Evolutionary conservation across 2,329 filamentous ascomycete species (phyloP).

Genomic region (Dactylella cylindrospora): DNA sequence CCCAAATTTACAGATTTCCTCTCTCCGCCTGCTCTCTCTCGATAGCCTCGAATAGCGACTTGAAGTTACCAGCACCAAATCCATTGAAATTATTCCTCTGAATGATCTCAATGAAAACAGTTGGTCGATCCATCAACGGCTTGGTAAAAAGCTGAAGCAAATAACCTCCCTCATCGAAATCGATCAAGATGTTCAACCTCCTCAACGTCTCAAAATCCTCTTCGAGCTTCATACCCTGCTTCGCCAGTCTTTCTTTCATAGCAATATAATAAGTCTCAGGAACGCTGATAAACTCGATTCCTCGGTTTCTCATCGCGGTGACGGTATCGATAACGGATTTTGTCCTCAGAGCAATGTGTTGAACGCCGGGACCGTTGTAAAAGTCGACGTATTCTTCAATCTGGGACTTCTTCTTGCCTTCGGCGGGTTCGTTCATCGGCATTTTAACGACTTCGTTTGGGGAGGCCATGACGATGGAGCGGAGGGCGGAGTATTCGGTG

Average conservation of each 20-base stretch:
- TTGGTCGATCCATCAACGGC: slow-evolving; percentile 90
- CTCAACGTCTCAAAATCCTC: slow-evolving; percentile 79
- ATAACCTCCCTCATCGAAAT: slow-evolving; percentile 92
- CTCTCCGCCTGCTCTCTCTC: slow-evolving; percentile 86
- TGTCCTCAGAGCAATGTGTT: slow-evolving; percentile 88
- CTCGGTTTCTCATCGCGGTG: slow-evolving; percentile 74
- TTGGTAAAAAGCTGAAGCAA: slow-evolving; percentile 65
- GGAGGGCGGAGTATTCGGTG: slow-evolving; percentile 87
- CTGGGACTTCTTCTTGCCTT: slow-evolving; percentile 85
- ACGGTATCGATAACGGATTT: slow-evolving; percentile 76
- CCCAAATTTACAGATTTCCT: slow-evolving; percentile 68
- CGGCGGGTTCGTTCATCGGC: slow-evolving; percentile 95
- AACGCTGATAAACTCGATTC: slow-evolving; percentile 89
- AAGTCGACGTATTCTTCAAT: slow-evolving; percentile 93
- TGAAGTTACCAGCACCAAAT: slow-evolving; percentile 94
- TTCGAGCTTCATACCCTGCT: slow-evolving; percentile 61
- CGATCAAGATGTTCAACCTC: slow-evolving; percentile 82
- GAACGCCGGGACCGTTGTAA: slow-evolving; percentile 84
- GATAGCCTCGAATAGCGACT: slow-evolving; percentile 90
- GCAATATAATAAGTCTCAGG: slow-evolving; percentile 81
- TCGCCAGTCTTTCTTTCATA: slow-evolving; percentile 67
- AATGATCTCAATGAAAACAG: slow-evolving; percentile 95
- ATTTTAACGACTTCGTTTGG: slow-evolving; percentile 88
- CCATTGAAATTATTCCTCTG: slow-evolving; percentile 87
- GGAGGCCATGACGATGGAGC: slow-evolving; percentile 85